Conservation (phyloP, 495 filamentous ascomycete genomes). For the Glutinoglossum americanum region DNA sequence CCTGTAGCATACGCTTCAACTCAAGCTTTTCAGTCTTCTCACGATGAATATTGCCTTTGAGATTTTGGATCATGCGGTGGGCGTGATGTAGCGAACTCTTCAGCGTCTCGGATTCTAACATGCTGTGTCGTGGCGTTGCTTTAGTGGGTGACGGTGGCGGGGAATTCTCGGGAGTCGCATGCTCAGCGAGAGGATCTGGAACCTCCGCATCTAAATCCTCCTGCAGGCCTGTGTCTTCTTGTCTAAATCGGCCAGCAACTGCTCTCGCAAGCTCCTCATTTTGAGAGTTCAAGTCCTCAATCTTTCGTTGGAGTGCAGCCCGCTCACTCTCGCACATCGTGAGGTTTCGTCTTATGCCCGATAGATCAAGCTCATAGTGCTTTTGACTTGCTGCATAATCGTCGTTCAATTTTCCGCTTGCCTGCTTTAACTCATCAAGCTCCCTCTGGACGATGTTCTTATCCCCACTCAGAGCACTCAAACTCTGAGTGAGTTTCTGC, state of each 20-base stretch:
- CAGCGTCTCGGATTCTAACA: constrained; percentile 80
- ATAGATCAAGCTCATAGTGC: constrained; percentile 71
- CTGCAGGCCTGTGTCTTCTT: constrained; percentile 33
- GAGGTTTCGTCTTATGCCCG: constrained; percentile 51
- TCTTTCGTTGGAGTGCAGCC: constrained; percentile 47
- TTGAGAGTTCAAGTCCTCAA: constrained; percentile 67
- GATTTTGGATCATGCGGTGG: constrained; percentile 83
- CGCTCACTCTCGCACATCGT: constrained; percentile 56
- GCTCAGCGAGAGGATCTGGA: constrained; percentile 40
- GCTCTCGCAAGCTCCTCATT: constrained; percentile 77
- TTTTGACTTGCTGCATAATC: constrained; percentile 56
- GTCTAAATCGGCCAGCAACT: constrained; percentile 45
- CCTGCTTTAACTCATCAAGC: constrained; percentile 67
- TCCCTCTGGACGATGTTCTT: constrained; percentile 60
- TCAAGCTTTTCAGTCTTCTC: constrained; percentile 98
- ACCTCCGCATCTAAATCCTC: constrained; percentile 34
- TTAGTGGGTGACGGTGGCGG: constrained; percentile 81
- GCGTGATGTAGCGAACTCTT: constrained; percentile 87
- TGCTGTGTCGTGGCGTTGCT: constrained; percentile 69
- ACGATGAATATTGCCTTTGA: constrained; percentile 82
- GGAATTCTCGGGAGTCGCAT: constrained; percentile 67
- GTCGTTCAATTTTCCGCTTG: constrained; percentile 54
- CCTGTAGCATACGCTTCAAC: constrained; percentile 84
- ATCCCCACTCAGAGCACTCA: constrained; percentile 47
- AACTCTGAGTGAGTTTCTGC: constrained; percentile 47